Base-by-base conservation (phyloP, 2,329 filamentous ascomycete species). In the Hymenoscyphus scutula region DNA sequence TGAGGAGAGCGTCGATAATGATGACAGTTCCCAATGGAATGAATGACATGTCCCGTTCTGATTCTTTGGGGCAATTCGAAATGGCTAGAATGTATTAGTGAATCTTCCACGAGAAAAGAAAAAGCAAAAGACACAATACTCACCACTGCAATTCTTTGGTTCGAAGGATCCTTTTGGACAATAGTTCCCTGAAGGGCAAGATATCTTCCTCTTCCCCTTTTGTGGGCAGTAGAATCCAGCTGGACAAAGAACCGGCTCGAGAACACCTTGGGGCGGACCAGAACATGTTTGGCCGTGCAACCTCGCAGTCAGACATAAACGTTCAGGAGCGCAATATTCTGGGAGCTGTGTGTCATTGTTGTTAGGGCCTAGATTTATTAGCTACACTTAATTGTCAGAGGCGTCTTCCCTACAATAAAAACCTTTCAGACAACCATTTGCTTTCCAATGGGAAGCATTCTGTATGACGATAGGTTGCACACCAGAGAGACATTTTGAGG, bases 191-290 rank as follows among this genome's bases (percentile, higher is more conserved):
- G 73, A 63, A 0, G 81, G 81, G 58, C 83, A 85, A 10, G 63
- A 57, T 3, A 79, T 65, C 53, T 75, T 32, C 8, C 15, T 19
- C 27, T n/a, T 76, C 60, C 78, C 68, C 51, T 72, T 69, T 6
- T 65, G 70, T 1, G 82, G 81, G 57, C 83, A 85, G 64, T 83
- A 84, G 58, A 71, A 75, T 2, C 82, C 82, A 41, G 76, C 66
- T 48, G 76, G 75, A 67, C 82, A 85, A 7, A 84, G 70, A 3
- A 81, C 74, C 1, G 83, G 83, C 65, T 85, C 83, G 58, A 81
- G 80, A 38, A 13, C 41, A 17, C 68, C 67, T 55, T 69, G 65
- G 13, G 67, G 59, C 30, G 27, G 30, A 32, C 67, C 68, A n/a
- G 41, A 55, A 29, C 27, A 29, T 29, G 27, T 29, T n/a, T 13